Evolutionary conservation across 306 rosid species (phyloP), one percentile per base, ranked within the genome.

Genomic region (Abrus pulchellus): DNA sequence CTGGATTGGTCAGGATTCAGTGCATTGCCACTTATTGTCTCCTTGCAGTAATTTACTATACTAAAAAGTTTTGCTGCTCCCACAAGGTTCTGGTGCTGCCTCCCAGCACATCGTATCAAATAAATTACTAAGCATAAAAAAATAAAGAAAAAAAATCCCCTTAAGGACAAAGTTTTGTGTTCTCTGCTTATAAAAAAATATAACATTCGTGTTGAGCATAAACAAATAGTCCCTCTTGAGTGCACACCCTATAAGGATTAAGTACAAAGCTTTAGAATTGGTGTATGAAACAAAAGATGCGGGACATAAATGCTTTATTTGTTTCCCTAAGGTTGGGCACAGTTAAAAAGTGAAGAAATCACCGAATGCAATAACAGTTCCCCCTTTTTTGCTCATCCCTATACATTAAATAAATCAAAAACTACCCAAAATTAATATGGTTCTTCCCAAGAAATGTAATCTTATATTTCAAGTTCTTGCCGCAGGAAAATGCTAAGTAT

Each of bases 31-130:
- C 14, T 85, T 78, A 90, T 76, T 62, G 85, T 85, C 38, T 90
- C 89, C 56, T 88, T 83, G 88, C 94, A 88, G 80, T 74, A 29
- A 53, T 90, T 90, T 40, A 85, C 88, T 13, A 90, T 10, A 40
- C 88, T 81, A 66, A 82, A 77, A 20, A 47, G 64, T 76, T 66
- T 75, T 74, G 7, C 49, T 83, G 82, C 90, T 79, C 62, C 62
- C 75, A 9, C 79, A 76, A 4, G 69, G 27, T 33, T 66, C 64
- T 27, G 75, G 79, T 56, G 65, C 90, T 86, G 82, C 74, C 9
- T 70, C 50, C 36, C 73, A 28, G 55, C 63, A 56, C 6, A 49
- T 68, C 60, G 20, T 0, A 20, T 20, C 20, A 20, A 20, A 20
- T 20, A 68, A 56, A 57, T 81, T 38, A 72, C 29, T 12, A 54